Conservation (phyloP, 2,329 filamentous ascomycete genomes). For the Didymella glomerata region DNA sequence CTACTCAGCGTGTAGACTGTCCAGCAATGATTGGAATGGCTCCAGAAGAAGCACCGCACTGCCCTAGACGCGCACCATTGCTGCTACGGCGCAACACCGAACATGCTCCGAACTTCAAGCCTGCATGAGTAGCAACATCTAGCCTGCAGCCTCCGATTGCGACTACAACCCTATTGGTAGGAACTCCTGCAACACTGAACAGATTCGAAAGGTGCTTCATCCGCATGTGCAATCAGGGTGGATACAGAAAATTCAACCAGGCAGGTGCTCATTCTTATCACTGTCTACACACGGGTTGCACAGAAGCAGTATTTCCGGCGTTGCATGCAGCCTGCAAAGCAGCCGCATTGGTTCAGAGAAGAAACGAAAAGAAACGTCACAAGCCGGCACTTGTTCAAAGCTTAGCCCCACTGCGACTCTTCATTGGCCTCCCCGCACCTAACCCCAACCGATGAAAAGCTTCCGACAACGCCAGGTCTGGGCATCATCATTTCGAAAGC, state of each 20-base stretch:
- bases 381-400: slow-evolving; percentile 23
- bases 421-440: slow-evolving; percentile 22
- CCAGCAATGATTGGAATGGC: not conserved
- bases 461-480: slow-evolving; percentile 13
- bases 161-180: not conserved
- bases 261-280: slow-evolving; percentile 6
- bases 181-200: not conserved
- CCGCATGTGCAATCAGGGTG: not conserved
- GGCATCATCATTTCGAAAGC: slow-evolving; percentile 11
- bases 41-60: not conserved
- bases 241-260: not conserved
- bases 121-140: not conserved
- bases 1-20: not conserved
- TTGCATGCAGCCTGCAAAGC: slow-evolving; percentile 4
- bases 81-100: slow-evolving; percentile 3
- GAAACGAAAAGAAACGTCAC: slow-evolving; percentile 16
- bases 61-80: not conserved
- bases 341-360: slow-evolving; percentile 15
- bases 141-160: not conserved
- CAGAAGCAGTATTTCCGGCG: slow-evolving; percentile 4
- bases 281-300: not conserved
- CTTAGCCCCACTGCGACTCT: slow-evolving; percentile 23
- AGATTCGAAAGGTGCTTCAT: not conserved
- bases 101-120: not conserved
- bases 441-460: slow-evolving; percentile 8